Evolutionary conservation across 495 filamentous ascomycete species (phyloP), one percentile per base, ranked within the genome.

Genomic region (Penicillium diatomitis): DNA sequence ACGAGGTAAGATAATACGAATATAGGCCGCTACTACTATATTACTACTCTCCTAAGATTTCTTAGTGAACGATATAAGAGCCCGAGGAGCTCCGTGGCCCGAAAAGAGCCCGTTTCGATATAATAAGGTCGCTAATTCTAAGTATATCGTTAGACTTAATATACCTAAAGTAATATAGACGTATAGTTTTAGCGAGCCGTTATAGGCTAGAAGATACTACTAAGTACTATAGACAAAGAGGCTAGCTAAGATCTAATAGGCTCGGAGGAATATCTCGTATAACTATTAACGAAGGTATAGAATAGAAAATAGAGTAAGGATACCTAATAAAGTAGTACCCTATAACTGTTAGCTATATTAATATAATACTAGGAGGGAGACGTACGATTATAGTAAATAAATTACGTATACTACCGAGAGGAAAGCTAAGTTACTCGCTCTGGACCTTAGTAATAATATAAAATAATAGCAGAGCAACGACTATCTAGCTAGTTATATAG

Each of bases 61-160:
- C 4, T 6, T 7, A 12, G 4, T 7, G 4, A 7, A 8, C 27
- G 37, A 38, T 2, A 38, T 3, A 6, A 38, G 11, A 2, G 37
- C 37, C 37, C 37, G 11, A 4, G 37, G 37, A 12, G 5, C 5
- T 2, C 37, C 37, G 27, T 6, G 4, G 4, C 37, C 48, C n/a
- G 54, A 50, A 37, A 70, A 55, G 6, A 62, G 42, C 6, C 58
- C 50, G 46, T 67, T 67, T 43, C 42, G 45, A 49, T 64, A 63
- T 5, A 66, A 7, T 8, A 62, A 38, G 4, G 46, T 46, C 8
- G 54, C 39, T 11, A 48, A 7, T 47, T 70, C 32, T 29, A 52
- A 40, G 35, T 55, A 32, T 38, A 48, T 46, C 4, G 58, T 60
- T 12, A 58, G 45, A 28, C 37, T 41, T 7, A 69, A 61, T 11